phyloP scores from a whole-genome alignment of 2,329 filamentous ascomycete species.

The Fusarium tuaranense region DNA sequence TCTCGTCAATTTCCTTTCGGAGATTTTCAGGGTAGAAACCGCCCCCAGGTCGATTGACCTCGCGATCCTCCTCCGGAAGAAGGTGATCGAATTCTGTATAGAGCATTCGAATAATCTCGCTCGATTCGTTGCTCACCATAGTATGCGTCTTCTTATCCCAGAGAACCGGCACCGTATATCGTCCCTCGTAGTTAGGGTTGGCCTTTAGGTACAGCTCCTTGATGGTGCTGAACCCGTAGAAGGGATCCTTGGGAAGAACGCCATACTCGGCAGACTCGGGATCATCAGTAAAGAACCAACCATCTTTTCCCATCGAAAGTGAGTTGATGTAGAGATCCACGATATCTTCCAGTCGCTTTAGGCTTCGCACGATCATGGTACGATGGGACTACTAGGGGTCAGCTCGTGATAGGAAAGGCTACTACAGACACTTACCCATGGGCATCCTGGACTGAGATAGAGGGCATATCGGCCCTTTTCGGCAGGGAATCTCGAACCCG shows the following conservation, averaged over 20 bases:
- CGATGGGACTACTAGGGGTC: slow-evolving; percentile 69
- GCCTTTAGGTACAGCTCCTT: slow-evolving; percentile 78
- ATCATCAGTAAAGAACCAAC: slow-evolving; percentile 65
- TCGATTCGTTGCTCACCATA: slow-evolving; percentile 86
- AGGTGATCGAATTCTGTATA: slow-evolving; percentile 78
- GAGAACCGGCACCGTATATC: slow-evolving; percentile 80
- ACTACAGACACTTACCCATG: slow-evolving; percentile 62
- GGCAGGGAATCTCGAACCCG: slow-evolving; percentile 65
- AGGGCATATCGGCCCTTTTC: slow-evolving; percentile 71
- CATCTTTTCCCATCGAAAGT: slow-evolving; percentile 70
- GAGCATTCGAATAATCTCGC: slow-evolving; percentile 87
- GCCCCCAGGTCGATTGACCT: slow-evolving; percentile 60
- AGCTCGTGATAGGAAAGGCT: not conserved
- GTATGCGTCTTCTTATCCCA: slow-evolving; percentile 76
- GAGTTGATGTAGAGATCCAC: slow-evolving; percentile 77
- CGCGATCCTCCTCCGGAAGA: slow-evolving; percentile 63
- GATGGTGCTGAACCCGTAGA: slow-evolving; percentile 75
- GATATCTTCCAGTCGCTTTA: slow-evolving; percentile 80
- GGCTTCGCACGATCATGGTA: slow-evolving; percentile 76
- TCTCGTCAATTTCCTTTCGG: slow-evolving; percentile 68
- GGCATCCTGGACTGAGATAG: slow-evolving; percentile 71
- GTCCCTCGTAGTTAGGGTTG: slow-evolving; percentile 73
- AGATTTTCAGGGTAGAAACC: slow-evolving; percentile 69
- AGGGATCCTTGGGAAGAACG: slow-evolving; percentile 64
- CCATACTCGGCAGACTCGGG: slow-evolving; percentile 49